Evolutionary conservation across 768 basidiomycete species (phyloP).

Genomic region (Lentinula edodes): DNA sequence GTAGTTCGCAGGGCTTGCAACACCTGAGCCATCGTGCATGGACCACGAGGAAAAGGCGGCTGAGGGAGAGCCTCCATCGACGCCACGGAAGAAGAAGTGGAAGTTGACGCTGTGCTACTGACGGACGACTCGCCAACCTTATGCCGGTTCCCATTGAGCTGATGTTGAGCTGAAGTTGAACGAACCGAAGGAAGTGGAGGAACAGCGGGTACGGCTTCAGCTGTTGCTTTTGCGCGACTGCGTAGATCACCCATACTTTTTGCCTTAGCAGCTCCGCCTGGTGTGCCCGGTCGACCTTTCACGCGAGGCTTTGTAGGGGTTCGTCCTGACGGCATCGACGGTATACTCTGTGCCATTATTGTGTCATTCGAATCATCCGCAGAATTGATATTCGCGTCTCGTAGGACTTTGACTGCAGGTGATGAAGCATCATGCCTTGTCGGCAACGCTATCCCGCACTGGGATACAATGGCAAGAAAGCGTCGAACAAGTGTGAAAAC

Average conservation of each 20-base stretch:
- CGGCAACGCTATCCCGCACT: constrained; percentile 69
- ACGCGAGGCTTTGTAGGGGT: constrained; percentile 29
- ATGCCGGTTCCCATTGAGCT: constrained; percentile 35
- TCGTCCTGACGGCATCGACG: constrained; percentile 19
- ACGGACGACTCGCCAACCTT: constrained; percentile 44
- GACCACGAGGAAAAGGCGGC: constrained; percentile 67
- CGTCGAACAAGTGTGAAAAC: constrained; percentile 77
- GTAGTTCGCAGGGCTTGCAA: constrained; percentile 75
- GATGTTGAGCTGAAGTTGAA: constrained; percentile 17
- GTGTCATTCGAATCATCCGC: constrained; percentile 15
- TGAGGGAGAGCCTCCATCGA: constrained; percentile 37
- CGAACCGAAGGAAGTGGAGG: constrained; percentile 28
- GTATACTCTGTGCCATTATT: constrained; percentile 12
- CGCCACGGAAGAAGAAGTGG: constrained; percentile 62
- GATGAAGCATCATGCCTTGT: constrained; percentile 33
- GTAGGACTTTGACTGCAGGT: constrained; percentile 13
- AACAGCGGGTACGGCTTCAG: constrained; percentile 26
- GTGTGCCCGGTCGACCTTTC: constrained; percentile 17
- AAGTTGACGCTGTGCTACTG: constrained; percentile 70
- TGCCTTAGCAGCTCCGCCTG: constrained; percentile 33
- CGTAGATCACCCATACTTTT: constrained; percentile 53
- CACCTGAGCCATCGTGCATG: constrained; percentile 61
- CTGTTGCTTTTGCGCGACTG: constrained; percentile 19
- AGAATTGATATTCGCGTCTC: constrained; percentile 1
- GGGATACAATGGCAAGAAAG: constrained; percentile 72